A percentile compares a stretch with the other conserved stretches of the same genome.
Conservation (phyloP, 1,284 basidiomycete species). For the Fistulinella cinereoalba region DNA sequence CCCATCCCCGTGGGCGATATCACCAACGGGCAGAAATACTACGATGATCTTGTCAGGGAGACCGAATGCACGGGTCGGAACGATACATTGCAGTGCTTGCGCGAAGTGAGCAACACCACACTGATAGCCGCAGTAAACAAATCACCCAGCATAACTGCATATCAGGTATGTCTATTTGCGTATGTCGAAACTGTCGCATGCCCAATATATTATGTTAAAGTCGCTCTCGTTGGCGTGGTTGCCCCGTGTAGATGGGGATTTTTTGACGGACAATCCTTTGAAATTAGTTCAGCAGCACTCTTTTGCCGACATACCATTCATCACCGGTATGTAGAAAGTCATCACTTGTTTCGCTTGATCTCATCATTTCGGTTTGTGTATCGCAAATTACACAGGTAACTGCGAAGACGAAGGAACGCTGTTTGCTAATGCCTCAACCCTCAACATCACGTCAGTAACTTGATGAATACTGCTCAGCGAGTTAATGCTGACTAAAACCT, state of each 20-base stretch:
- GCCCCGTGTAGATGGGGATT: slow-evolving; percentile 49
- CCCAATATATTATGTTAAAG: slow-evolving; percentile 14
- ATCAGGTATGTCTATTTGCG: background rate
- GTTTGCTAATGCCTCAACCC: slow-evolving; percentile 42
- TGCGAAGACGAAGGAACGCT: slow-evolving; percentile 54
- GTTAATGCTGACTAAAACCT: background rate
- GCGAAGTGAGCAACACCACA: background rate
- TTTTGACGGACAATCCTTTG: slow-evolving; percentile 44
- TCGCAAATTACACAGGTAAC: slow-evolving; percentile 39
- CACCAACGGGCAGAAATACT: slow-evolving; percentile 19
- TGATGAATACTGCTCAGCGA: background rate
- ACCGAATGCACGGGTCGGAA: slow-evolving; percentile 18
- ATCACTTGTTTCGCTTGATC: slow-evolving; percentile 7
- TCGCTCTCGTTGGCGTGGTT: slow-evolving; percentile 43
- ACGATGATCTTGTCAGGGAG: slow-evolving; percentile 17
- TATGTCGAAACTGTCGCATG: background rate
- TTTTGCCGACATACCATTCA: slow-evolving; percentile 44
- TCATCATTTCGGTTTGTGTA: slow-evolving; percentile 38
- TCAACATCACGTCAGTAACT: slow-evolving; percentile 35
- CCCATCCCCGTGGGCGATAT: slow-evolving; percentile 6
- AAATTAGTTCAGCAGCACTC: slow-evolving; percentile 37
- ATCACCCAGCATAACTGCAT: background rate
- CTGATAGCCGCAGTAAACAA: background rate
- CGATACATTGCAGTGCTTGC: slow-evolving; percentile 32
- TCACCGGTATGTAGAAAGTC: slow-evolving; percentile 34